Evolutionary conservation across 2,329 filamentous ascomycete genomes (phyloP).

Genomic region (Coleophoma crateriformis): DNA sequence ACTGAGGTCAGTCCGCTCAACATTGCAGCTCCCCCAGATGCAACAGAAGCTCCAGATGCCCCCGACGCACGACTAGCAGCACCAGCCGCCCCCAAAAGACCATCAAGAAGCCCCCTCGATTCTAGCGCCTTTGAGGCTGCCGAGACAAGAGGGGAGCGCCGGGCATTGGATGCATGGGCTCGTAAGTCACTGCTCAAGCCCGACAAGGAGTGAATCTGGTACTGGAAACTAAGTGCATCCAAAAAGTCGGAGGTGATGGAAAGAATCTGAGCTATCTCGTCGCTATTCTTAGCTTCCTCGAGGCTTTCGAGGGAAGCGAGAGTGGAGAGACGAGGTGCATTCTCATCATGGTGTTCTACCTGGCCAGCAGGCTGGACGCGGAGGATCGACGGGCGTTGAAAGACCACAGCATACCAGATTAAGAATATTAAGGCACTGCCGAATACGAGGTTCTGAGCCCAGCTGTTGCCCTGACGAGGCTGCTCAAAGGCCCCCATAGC

Average conservation of each 20-base stretch:
- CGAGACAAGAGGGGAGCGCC: not conserved
- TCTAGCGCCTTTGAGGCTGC: not conserved
- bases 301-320: not conserved
- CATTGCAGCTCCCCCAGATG: not conserved
- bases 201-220: not conserved
- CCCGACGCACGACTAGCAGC: not conserved
- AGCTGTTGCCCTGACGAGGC: not conserved
- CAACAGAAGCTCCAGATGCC: not conserved
- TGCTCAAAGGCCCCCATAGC: not conserved
- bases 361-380: not conserved
- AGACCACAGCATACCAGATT: not conserved
- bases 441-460: not conserved
- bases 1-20: not conserved
- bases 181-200: not conserved
- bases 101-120: not conserved
- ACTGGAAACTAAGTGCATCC: not conserved
- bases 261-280: not conserved
- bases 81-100: not conserved
- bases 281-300: not conserved
- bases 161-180: not conserved
- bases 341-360: not conserved
- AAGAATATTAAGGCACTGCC: not conserved
- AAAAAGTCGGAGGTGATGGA: not conserved
- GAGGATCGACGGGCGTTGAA: not conserved
- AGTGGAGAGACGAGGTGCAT: not conserved